A percentile compares a stretch with the other conserved stretches of the same genome.
phyloP scores from a whole-genome alignment of 169 alveolate genomes.

The Cryptosporidium ubiquitum region DNA sequence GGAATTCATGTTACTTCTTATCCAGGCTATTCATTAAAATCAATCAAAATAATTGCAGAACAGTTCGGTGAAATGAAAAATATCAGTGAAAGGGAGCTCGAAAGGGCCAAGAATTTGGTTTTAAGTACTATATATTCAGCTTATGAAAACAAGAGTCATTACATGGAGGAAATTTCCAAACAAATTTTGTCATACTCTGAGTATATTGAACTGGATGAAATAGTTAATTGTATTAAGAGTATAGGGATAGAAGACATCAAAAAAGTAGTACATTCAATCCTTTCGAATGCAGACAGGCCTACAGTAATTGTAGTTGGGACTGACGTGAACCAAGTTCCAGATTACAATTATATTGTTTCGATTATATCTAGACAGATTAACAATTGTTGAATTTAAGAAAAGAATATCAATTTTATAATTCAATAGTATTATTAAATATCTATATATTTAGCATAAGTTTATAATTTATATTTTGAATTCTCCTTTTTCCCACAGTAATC shows the following conservation, averaged over 20 bases:
- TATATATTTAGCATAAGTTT: not conserved
- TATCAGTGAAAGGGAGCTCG: slow-evolving; percentile 82
- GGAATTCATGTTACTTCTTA: slow-evolving; percentile 87
- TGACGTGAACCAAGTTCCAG: slow-evolving; percentile 34
- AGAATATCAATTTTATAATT: not conserved
- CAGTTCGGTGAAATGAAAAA: slow-evolving; percentile 82
- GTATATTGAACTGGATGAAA: slow-evolving; percentile 26
- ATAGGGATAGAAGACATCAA: slow-evolving; percentile 22
- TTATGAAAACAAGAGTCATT: slow-evolving; percentile 82
- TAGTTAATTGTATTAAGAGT: slow-evolving; percentile 6
- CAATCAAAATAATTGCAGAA: slow-evolving; percentile 80
- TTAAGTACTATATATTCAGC: slow-evolving; percentile 83
- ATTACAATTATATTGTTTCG: not conserved
- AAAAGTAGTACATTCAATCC: slow-evolving; percentile 9
- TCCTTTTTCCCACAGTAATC: not conserved
- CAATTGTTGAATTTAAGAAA: not conserved
- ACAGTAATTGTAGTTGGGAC: slow-evolving; percentile 40
- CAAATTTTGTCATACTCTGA: slow-evolving; percentile 77
- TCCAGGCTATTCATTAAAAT: slow-evolving; percentile 81
- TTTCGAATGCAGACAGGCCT: slow-evolving; percentile 5
- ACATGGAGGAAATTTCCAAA: slow-evolving; percentile 87
- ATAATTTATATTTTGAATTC: not conserved
- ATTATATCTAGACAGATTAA: not conserved
- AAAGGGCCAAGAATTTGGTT: slow-evolving; percentile 86
- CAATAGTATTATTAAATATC: not conserved